Evolutionary conservation across 2,329 filamentous ascomycete species (phyloP).

Genomic region (Blastomyces gilchristii): DNA sequence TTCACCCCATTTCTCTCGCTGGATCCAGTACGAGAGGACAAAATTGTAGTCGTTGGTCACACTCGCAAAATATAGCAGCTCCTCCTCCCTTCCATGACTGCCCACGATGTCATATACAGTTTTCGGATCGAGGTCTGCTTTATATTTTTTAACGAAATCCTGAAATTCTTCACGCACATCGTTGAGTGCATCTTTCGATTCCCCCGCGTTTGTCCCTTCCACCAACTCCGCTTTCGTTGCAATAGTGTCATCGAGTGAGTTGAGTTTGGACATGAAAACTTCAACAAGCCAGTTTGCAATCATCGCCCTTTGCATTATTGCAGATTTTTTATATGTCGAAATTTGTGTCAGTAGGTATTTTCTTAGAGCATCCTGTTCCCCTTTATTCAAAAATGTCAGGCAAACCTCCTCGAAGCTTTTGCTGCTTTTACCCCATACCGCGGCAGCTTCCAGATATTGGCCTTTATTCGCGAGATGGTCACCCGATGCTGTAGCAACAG

Average conservation of each 20-base stretch:
- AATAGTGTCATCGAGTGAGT: conserved; percentile 87
- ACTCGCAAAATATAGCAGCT: conserved; percentile 83
- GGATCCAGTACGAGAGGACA: conserved; percentile 92
- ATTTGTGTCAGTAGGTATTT: conserved; percentile 85
- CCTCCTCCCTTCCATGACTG: conserved; percentile 87
- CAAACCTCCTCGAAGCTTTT: conserved; percentile 97
- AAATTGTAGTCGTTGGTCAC: conserved; percentile 87
- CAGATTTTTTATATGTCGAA: conserved; percentile 66
- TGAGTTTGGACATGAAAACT: conserved; percentile 94
- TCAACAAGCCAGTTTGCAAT: conserved; percentile 91
- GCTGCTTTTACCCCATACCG: conserved; percentile 86
- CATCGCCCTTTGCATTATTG: conserved; percentile 89
- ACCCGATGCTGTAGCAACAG: conserved; percentile 81
- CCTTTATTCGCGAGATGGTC: conserved; percentile 77
- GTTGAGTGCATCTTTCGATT: conserved; percentile 62
- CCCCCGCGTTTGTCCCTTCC: conserved; percentile 58
- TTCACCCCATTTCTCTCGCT: conserved; percentile 83
- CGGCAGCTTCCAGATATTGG: conserved; percentile 74
- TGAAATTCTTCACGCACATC: conserved; percentile 68
- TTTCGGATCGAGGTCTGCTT: conserved; percentile 75
- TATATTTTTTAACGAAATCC: conserved; percentile 77
- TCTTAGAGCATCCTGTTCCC: conserved; percentile 79
- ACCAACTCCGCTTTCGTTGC: conserved; percentile 75
- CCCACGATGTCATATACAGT: conserved; percentile 94
- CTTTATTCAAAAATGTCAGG: conserved; percentile 77